Percentiles rank a stretch among this genome's conserved stretches.
Evolutionary conservation across 495 filamentous ascomycete genomes (phyloP).

Genomic region (Geopyxis carbonaria): DNA sequence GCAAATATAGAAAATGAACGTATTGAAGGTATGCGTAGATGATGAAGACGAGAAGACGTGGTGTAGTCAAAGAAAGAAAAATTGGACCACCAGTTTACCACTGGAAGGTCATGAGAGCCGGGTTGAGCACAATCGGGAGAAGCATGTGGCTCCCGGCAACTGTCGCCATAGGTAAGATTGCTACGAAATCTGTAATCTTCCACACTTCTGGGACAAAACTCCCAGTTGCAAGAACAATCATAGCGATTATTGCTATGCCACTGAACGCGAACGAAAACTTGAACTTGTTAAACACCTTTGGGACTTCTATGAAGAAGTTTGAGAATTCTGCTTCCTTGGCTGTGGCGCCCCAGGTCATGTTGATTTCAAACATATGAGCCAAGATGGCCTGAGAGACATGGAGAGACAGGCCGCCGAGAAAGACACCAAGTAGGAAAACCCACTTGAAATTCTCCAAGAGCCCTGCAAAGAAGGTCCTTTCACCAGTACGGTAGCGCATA

Average conservation of each 20-base stretch:
- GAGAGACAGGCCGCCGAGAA: conserved; percentile 52
- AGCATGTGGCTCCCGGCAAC: conserved; percentile 51
- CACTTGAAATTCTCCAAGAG: conserved; percentile 58
- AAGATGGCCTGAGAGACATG: conserved; percentile 51
- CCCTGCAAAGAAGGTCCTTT: conserved; percentile 36
- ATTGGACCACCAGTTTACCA: too few species aligned
- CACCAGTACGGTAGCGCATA: conserved; percentile 50
- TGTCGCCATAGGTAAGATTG: conserved; percentile 62
- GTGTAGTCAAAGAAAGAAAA: too few species aligned
- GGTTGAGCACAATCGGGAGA: conserved; percentile 56
- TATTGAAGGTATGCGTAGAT: too few species aligned
- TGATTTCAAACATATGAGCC: conserved; percentile 54
- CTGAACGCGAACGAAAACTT: conserved; percentile 59
- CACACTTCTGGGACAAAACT: conserved; percentile 48
- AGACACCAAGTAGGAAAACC: conserved; percentile 50
- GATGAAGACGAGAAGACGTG: too few species aligned
- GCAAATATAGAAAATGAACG: too few species aligned
- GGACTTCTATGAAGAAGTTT: conserved; percentile 60
- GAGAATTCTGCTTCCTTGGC: conserved; percentile 38
- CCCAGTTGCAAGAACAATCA: conserved; percentile 49
- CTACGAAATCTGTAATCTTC: conserved; percentile 61
- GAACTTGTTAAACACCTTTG: conserved; percentile 58
- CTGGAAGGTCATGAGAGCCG: conserved; percentile 65
- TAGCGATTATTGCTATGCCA: conserved; percentile 40
- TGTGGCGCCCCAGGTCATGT: conserved; percentile 57